Percentiles rank a stretch among this genome's conserved stretches.
Evolutionary conservation across 78 protist species (phyloP).

Genomic region (Dictyostelium citrinum): DNA sequence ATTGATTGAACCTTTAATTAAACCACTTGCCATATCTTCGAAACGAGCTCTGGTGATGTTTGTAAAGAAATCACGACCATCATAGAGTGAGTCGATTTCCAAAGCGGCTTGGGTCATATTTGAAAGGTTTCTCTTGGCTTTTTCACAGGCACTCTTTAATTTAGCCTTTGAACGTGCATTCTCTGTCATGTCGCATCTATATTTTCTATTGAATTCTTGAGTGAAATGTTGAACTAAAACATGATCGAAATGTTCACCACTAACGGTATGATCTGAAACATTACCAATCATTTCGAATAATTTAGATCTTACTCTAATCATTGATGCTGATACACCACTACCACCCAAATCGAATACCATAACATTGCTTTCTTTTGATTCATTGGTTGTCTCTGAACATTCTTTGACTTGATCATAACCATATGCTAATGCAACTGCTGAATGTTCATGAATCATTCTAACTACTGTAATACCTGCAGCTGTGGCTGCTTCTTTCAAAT

Average conservation of each 20-base stretch:
- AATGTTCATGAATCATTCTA: constrained; percentile 98
- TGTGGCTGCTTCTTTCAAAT: constrained; percentile 85
- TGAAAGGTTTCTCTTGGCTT: constrained; percentile 87
- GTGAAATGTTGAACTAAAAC: constrained; percentile 83
- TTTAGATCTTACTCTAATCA: constrained; percentile 86
- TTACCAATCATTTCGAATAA: constrained; percentile 92
- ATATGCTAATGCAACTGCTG: constrained; percentile 98
- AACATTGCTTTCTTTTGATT: constrained; percentile 52
- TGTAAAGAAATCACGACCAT: constrained; percentile 94
- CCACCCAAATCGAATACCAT: constrained; percentile 95
- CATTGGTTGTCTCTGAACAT: neutral
- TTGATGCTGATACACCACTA: constrained; percentile 93
- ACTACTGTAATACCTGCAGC: constrained; percentile 92
- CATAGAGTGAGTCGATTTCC: constrained; percentile 85
- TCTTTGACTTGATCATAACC: constrained; percentile 83
- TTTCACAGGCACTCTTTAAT: constrained; percentile 92
- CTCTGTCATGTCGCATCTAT: constrained; percentile 80
- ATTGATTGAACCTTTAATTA: constrained; percentile 91
- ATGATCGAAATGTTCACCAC: constrained; percentile 94
- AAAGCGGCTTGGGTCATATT: constrained; percentile 71
- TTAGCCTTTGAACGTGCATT: constrained; percentile 84
- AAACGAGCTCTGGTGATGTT: constrained; percentile 98
- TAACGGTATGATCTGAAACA: constrained; percentile 91
- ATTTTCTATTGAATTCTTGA: constrained; percentile 86
- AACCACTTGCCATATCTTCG: constrained; percentile 97